Evolutionary conservation across 805 yeast species (phyloP), one percentile per base, ranked within the genome.

Genomic region (Sungouiozyma ichnusensis): DNA sequence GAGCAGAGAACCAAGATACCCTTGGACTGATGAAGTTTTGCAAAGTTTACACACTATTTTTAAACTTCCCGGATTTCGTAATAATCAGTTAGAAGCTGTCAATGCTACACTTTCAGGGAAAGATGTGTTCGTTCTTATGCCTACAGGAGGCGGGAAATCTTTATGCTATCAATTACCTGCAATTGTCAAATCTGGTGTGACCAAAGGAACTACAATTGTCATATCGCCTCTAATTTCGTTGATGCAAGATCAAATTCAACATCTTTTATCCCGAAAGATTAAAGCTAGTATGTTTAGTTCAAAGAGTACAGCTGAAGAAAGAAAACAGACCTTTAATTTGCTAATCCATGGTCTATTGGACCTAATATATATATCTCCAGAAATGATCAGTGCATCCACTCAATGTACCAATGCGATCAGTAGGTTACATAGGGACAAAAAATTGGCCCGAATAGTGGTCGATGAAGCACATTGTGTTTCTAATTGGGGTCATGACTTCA

Each of bases 401-500:
- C 78, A 78, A 52, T 78, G 92, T 37, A 81, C 76, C 52, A 70
- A 68, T 41, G 80, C 81, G 0, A 78, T 92, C 40, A 64, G 69
- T 8, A 69, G 63, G 40, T 64, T 92, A 4, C 69, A 83, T 56
- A 65, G 67, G 8, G 72, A 72, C 33, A 68, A 72, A 9, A 67
- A 68, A 52, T 64, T 92, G 24, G 95, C 97, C 0, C 69, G 97
- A 40, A 73, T 92, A 31, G 96, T 92, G 6, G 87, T 92, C 34
- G 99, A 92, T 65, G 99, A 83, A 58, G 98, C 98, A 0, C 99
- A 92, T 65, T 92, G 99, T 72, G 94, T 94, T 40, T 85, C 96
- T 41, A 82, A 94, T 8, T 92, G 99, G 99, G 99, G 99, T 16
- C 98, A 92, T 63, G 98, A 94, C 61, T 92, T 92, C 60, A 71